Evolutionary conservation across 225 moss, liverwort and hornwort genomes (phyloP).

Genomic region (Ulota crispa): DNA sequence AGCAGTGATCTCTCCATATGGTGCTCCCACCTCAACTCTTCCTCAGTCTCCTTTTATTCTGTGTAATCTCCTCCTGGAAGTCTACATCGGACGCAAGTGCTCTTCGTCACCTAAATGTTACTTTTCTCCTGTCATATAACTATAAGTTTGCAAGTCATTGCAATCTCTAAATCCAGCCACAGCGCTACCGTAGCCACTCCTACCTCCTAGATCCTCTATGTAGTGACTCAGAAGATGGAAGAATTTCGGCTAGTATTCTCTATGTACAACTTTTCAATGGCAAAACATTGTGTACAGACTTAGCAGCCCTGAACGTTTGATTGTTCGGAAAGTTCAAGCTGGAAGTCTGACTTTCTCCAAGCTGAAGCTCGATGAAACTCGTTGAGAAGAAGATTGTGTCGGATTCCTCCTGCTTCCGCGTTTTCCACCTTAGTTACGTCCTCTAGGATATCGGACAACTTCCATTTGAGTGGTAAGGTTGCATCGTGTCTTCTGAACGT

Average conservation of each 20-base stretch:
- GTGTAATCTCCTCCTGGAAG: conserved; percentile 2
- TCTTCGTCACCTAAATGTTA: conserved; percentile 19
- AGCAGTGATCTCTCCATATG: not conserved
- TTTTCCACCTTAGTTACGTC: not conserved
- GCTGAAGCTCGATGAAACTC: conserved; percentile 18
- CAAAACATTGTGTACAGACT: conserved; percentile 15
- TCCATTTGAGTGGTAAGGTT: conserved; percentile 14
- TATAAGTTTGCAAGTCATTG: conserved; percentile 16
- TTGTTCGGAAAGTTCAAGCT: conserved; percentile 10
- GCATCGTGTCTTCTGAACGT: conserved; percentile 1
- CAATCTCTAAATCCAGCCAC: conserved; percentile 15
- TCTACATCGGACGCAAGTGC: not conserved
- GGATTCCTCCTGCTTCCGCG: conserved; percentile 1
- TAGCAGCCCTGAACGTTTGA: not conserved
- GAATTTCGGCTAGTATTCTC: conserved; percentile 16
- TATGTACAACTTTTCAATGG: conserved; percentile 28
- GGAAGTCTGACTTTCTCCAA: conserved; percentile 22
- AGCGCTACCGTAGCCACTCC: not conserved
- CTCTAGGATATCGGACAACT: conserved; percentile 14
- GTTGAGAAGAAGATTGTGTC: conserved; percentile 11
- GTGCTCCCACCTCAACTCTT: conserved; percentile 10
- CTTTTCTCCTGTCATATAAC: conserved; percentile 2
- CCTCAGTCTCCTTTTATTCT: not conserved
- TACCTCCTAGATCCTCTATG: not conserved
- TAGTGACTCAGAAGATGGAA: conserved; percentile 10